Conservation (phyloP, 768 basidiomycete genomes). For the Kwoniella pini region DNA sequence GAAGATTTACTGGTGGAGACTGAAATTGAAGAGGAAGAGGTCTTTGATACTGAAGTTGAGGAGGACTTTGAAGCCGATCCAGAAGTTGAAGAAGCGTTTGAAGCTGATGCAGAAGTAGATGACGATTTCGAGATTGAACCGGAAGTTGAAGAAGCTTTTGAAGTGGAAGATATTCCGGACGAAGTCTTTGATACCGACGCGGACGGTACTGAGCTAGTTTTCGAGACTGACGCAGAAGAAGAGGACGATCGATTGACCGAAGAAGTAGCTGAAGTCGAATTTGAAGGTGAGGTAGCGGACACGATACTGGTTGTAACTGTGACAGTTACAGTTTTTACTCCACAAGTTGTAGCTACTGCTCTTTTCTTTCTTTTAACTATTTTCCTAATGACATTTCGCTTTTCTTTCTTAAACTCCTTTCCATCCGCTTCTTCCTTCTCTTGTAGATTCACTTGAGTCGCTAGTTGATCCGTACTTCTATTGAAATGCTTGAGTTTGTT, state of each 20-base stretch:
- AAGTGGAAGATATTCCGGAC: neutral
- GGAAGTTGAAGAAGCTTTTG: neutral
- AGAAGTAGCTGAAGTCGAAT: neutral
- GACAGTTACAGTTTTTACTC: conserved; percentile 9
- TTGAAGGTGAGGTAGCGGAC: conserved; percentile 10
- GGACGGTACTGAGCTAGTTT: neutral
- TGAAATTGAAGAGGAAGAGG: neutral
- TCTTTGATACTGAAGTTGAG: conserved; percentile 5
- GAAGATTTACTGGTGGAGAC: neutral
- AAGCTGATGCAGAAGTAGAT: conserved; percentile 1
- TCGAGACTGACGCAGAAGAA: neutral
- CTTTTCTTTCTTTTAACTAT: conserved; percentile 10
- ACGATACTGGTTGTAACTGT: conserved; percentile 4
- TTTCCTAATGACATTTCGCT: conserved; percentile 9
- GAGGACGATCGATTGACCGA: conserved; percentile 6
- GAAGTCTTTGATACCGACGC: conserved; percentile 1
- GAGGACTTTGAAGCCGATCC: neutral
- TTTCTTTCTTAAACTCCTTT: neutral
- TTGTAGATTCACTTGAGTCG: too few relatives aligned
- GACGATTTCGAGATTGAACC: too few relatives aligned
- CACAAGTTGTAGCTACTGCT: neutral
- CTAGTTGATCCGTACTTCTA: neutral
- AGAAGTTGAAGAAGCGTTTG: neutral
- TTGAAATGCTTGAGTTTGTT: conserved; percentile 1
- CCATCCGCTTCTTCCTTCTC: neutral